A percentile compares a stretch with the other conserved stretches of the same genome.
These are phyloP conservation scores for Arthrobotrys sphaeroides DNA, from an alignment of 2,329 filamentous ascomycete genomes.

Conservation along the genomic window DNA sequence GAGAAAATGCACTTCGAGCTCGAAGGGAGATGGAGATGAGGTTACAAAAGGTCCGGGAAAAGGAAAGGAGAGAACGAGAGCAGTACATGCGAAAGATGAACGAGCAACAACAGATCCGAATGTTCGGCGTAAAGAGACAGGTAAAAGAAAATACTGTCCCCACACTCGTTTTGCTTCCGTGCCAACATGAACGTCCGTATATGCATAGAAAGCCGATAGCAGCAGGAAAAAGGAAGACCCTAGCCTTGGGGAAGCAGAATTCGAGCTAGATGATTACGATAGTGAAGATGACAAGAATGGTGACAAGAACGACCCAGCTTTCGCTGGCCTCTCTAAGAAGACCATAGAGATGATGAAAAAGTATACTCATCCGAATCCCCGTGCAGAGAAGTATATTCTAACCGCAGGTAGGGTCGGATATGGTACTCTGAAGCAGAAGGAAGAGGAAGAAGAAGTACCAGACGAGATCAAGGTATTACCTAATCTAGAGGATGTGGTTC, in stretches of 20 bases:
- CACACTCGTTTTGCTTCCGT: no score
- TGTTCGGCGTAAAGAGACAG: slow-evolving; percentile 43
- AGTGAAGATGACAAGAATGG: slow-evolving; percentile 68
- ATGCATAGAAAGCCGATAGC: slow-evolving; percentile 58
- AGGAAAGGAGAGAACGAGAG: slow-evolving; percentile 69
- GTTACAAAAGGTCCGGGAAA: slow-evolving; percentile 72
- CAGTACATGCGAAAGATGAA: slow-evolving; percentile 57
- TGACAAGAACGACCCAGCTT: slow-evolving; percentile 58
- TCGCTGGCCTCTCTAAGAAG: slow-evolving; percentile 73
- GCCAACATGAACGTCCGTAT: slow-evolving; percentile 42
- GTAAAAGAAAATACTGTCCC: no score
- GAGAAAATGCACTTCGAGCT: slow-evolving; percentile 71
- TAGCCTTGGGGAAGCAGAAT: slow-evolving; percentile 71
- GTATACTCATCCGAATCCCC: slow-evolving; percentile 64
- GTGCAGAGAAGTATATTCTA: background rate
- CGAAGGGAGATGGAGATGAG: slow-evolving; percentile 79
- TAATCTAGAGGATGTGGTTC: no score
- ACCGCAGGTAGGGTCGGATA: slow-evolving; percentile 29
- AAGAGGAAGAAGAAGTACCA: slow-evolving; percentile 66
- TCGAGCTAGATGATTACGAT: slow-evolving; percentile 78
- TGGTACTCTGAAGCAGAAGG: slow-evolving; percentile 55
- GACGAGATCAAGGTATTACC: slow-evolving; percentile 76
- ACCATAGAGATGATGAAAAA: slow-evolving; percentile 78
- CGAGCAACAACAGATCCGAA: slow-evolving; percentile 37
- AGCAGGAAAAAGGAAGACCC: slow-evolving; percentile 54